phyloP scores from a whole-genome alignment of 1,284 basidiomycete species.

The Phaffia rhodozyma region DNA sequence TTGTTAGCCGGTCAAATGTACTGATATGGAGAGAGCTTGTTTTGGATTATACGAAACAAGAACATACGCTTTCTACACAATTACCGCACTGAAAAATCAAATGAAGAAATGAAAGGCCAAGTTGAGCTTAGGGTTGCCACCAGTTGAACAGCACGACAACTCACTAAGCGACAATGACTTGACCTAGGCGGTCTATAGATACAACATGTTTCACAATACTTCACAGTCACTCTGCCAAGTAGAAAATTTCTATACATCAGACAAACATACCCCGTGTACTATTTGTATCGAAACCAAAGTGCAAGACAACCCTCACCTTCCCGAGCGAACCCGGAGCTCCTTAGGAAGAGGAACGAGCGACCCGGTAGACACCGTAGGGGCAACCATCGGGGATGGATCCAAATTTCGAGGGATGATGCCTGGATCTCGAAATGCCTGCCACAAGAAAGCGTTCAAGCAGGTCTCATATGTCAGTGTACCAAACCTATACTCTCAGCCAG shows the following conservation, averaged over 20 bases:
- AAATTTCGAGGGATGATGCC: constrained; percentile 76
- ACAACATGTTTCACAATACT: constrained; percentile 81
- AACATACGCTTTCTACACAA: constrained; percentile 61
- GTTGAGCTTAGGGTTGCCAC: neutral
- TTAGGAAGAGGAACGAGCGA: constrained; percentile 57
- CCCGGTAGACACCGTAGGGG: constrained; percentile 47
- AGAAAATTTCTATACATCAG: constrained; percentile 10
- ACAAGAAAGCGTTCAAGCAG: constrained; percentile 25
- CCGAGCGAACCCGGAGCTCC: constrained; percentile 63
- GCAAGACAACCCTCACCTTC: constrained; percentile 49
- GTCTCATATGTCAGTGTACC: constrained; percentile 18
- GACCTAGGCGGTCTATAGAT: constrained; percentile 80
- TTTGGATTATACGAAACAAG: neutral
- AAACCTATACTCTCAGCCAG: neutral
- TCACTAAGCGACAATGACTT: constrained; percentile 81
- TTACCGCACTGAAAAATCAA: constrained; percentile 63
- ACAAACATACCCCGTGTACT: constrained; percentile 2
- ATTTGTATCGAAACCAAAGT: neutral
- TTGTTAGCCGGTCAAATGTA: neutral
- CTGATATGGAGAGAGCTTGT: neutral
- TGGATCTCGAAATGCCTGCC: constrained; percentile 66
- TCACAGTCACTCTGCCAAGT: constrained; percentile 58
- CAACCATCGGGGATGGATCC: constrained; percentile 64
- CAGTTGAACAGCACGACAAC: constrained; percentile 22
- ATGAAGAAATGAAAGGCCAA: neutral